Evolutionary conservation across 1,284 basidiomycete genomes (phyloP).

Genomic region (Baeospora myosura): DNA sequence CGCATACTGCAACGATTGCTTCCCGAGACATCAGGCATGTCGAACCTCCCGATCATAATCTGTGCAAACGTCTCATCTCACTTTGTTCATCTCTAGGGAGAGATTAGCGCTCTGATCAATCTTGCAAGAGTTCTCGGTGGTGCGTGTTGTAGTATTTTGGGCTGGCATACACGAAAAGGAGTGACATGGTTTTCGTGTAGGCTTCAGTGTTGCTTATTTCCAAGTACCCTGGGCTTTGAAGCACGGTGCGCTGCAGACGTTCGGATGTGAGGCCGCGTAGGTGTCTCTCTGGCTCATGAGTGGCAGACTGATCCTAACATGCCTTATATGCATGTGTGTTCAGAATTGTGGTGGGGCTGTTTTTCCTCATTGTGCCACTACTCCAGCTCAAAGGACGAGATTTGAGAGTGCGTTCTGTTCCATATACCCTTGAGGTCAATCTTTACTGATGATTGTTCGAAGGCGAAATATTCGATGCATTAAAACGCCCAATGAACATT

Average conservation of each 20-base stretch:
- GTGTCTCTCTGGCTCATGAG: constrained; percentile 8
- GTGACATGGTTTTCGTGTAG: constrained; percentile 11
- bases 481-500: no score
- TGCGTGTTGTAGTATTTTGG: constrained; percentile 5
- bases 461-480: constrained; percentile 1
- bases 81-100: constrained; percentile 32
- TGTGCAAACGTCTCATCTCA: not conserved
- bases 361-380: constrained; percentile 44
- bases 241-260: constrained; percentile 41
- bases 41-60: not conserved
- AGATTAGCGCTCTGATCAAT: constrained; percentile 54
- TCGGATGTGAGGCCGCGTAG: constrained; percentile 43
- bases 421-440: not conserved
- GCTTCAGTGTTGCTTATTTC: constrained; percentile 51
- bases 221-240: constrained; percentile 45
- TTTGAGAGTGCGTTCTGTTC: constrained; percentile 33
- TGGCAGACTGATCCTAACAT: not conserved
- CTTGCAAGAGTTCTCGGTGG: constrained; percentile 43
- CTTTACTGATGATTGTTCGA: not conserved
- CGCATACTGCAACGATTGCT: constrained; percentile 46
- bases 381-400: constrained; percentile 42
- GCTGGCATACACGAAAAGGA: not conserved
- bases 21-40: constrained; percentile 41
- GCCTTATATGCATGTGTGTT: no score
- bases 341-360: constrained; percentile 41